Evolutionary conservation across 2,329 filamentous ascomycete genomes (phyloP).

Genomic region (Aureobasidium sp.): DNA sequence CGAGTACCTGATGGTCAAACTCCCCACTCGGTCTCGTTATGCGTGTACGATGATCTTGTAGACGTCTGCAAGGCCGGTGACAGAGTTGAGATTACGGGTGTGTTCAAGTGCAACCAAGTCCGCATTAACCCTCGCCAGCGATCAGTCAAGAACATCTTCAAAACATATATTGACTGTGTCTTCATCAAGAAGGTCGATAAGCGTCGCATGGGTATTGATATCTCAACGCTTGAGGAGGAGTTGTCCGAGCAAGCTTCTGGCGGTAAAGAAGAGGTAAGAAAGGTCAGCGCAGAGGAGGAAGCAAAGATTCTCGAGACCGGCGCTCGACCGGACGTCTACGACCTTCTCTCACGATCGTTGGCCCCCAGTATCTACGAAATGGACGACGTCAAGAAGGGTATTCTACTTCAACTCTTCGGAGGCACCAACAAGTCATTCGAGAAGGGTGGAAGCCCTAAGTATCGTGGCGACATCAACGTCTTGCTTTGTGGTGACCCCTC

Average conservation of each 20-base stretch:
- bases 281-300: conserved; percentile 78
- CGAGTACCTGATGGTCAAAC: conserved; percentile 92
- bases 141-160: conserved; percentile 90
- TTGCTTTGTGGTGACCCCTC: conserved; percentile 95
- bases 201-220: conserved; percentile 84
- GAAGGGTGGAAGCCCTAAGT: conserved; percentile 90
- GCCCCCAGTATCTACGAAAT: conserved; percentile 95
- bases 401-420: conserved; percentile 90
- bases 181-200: conserved; percentile 97
- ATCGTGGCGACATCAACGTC: conserved; percentile 95
- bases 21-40: conserved; percentile 91
- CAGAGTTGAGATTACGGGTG: conserved; percentile 87
- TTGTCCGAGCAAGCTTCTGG: conserved; percentile 63
- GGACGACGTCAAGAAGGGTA: conserved; percentile 98
- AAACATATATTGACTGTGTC: conserved; percentile 92
- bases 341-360: conserved; percentile 79
- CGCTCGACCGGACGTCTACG: conserved; percentile 78
- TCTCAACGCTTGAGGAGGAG: conserved; percentile 77
- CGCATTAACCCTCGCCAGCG: conserved; percentile 89
- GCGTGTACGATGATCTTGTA: conserved; percentile 92
- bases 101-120: conserved; percentile 91
- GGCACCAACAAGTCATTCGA: conserved; percentile 97
- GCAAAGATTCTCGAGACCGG: conserved; percentile 77
- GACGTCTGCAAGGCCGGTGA: conserved; percentile 98
- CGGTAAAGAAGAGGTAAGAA: conserved; percentile 72